These are phyloP conservation scores for Pichia sp. DNA, from an alignment of 1,139 yeast genomes.

Conservation along the genomic window DNA sequence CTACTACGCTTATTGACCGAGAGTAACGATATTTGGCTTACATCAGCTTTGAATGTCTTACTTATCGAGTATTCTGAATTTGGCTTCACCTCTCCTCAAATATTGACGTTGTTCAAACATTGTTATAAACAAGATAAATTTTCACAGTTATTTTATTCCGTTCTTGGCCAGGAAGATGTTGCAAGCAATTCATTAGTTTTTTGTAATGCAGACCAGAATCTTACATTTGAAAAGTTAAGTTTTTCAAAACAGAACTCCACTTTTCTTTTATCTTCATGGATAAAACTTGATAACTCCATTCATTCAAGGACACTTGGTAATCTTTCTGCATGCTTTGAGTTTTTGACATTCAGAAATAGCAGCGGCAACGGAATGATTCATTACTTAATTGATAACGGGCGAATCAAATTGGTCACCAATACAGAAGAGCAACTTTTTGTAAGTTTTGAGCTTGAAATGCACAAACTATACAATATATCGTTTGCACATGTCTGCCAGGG, in stretches of 20 bases:
- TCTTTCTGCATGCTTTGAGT: neutral
- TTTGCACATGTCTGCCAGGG: constrained; percentile 26
- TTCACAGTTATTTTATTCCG: neutral
- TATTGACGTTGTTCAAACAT: neutral
- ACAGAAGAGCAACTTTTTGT: constrained; percentile 24
- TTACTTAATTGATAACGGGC: constrained; percentile 18
- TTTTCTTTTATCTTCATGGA: constrained; percentile 11
- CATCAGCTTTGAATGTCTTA: neutral
- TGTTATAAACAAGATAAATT: neutral
- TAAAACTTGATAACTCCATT: neutral
- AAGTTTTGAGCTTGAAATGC: constrained; percentile 28
- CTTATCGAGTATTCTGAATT: constrained; percentile 7
- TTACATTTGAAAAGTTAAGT: neutral
- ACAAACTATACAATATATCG: constrained; percentile 28
- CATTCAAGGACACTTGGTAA: neutral
- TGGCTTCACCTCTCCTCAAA: constrained; percentile 7
- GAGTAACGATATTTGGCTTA: neutral
- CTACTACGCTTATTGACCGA: neutral
- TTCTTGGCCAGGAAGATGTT: constrained; percentile 1
- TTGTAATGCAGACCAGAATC: neutral
- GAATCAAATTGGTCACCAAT: constrained; percentile 15
- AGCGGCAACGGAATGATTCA: constrained; percentile 10
- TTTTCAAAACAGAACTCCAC: neutral
- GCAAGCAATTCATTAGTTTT: constrained; percentile 6
- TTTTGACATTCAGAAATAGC: neutral